Evolutionary conservation across 192 early-diverging fungal species (phyloP), one percentile per base, ranked within the genome.

Genomic region (Cladochytrium replicatum): DNA sequence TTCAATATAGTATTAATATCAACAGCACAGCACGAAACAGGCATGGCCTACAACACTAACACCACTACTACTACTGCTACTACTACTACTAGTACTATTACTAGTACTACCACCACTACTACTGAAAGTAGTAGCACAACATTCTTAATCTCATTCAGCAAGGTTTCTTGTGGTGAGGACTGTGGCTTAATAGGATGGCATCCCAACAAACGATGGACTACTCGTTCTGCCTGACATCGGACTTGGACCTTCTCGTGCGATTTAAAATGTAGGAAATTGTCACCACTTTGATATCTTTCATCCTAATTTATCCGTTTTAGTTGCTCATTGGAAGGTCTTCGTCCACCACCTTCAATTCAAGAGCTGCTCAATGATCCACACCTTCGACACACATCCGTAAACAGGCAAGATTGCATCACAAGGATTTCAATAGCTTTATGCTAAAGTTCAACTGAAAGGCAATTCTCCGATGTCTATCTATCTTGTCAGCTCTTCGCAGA

Each of bases 161-260:
- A n/a, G n/a, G n/a, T n/a, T n/a, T n/a, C n/a, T n/a, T n/a, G n/a
- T n/a, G n/a, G n/a, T n/a, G n/a, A n/a, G n/a, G n/a, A n/a, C n/a
- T n/a, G n/a, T n/a, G n/a, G n/a, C n/a, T n/a, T n/a, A n/a, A n/a
- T n/a, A n/a, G n/a, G n/a, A n/a, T n/a, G n/a, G n/a, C n/a, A n/a
- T n/a, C n/a, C n/a, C 57, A 34, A 59, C 51, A 34, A 59, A 66
- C 57, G 8, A 52, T 59, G 41, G 84, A 84, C 54, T 88, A 81
- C 52, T 81, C 86, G 9, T 86, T 75, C 51, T 84, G 80, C 48
- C 57, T 82, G 8, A 75, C 82, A 25, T 65, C 72, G 30, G 78
- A 84, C 27, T 63, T 88, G 13, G 68, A 83, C 52, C 44, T 76
- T 7, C 67, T 68, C 23, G 66, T 85, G 11, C 63, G 60, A 17